These are phyloP conservation scores for Sporothrix mexicana DNA, from an alignment of 2,329 filamentous ascomycete genomes.

Conservation along the genomic window DNA sequence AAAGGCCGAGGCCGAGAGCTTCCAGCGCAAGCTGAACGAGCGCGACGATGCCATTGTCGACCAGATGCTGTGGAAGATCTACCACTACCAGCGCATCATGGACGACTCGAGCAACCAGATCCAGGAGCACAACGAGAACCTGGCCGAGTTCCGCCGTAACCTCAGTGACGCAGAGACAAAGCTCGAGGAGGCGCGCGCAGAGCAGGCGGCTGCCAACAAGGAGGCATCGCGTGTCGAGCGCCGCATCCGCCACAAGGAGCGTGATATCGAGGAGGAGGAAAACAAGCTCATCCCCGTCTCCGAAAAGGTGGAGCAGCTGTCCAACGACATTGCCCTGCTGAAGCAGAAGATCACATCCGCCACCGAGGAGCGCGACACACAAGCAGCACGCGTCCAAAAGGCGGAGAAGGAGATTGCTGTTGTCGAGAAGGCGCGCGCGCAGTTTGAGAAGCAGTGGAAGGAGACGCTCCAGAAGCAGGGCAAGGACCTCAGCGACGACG, in stretches of 20 bases:
- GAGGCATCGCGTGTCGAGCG: conserved; percentile 82
- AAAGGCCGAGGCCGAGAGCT: conserved; percentile 93
- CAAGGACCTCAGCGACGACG: conserved; percentile 80
- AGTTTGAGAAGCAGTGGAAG: conserved; percentile 87
- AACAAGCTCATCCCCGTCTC: conserved; percentile 87
- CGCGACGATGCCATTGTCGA: conserved; percentile 89
- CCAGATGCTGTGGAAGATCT: conserved; percentile 95
- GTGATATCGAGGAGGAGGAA: conserved; percentile 83
- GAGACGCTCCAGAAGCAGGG: conserved; percentile 86
- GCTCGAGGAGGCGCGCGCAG: conserved; percentile 80
- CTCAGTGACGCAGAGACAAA: conserved; percentile 82
- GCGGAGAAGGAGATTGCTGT: conserved; percentile 79
- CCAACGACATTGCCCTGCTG: conserved; percentile 70
- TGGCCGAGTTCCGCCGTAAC: conserved; percentile 89
- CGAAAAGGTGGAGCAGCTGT: conserved; percentile 85
- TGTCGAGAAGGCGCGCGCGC: conserved; percentile 87
- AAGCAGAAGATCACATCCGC: conserved; percentile 72
- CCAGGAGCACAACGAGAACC: conserved; percentile 88
- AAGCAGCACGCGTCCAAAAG: conserved; percentile 71
- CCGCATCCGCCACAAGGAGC: conserved; percentile 83
- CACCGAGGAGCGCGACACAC: conserved; percentile 75
- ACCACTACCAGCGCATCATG: conserved; percentile 91
- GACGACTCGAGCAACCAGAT: conserved; percentile 91
- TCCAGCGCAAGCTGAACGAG: conserved; percentile 87
- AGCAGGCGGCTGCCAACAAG: conserved; percentile 77